Base-by-base conservation (phyloP, 495 filamentous ascomycete species). In the Penicillium cosmopolitanum region DNA sequence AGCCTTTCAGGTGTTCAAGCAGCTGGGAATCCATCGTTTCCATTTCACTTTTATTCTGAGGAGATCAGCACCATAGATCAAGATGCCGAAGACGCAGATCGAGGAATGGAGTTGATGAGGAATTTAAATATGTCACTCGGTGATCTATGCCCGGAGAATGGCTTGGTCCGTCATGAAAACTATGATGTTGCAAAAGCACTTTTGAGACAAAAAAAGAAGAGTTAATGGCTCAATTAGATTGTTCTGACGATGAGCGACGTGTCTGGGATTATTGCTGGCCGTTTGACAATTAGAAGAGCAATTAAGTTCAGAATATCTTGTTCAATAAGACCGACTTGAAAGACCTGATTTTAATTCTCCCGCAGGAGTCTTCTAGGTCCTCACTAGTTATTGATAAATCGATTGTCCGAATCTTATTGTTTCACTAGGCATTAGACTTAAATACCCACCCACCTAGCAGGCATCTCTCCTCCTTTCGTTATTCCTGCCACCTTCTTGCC, bases 41-140 rank as follows among this genome's bases (percentile, higher is more conserved):
- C 64, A 3, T 51, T 69, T 5, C 58, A 52, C 10, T 64, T 72
- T 25, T 67, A 64, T 28, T 47, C 42, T 9, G 65, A 64, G 38
- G 59, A 69, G 50, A 58, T 44, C 52, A 16, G 7, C 51, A 54
- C 40, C n/a, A 68, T 72, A 33, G 40, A 70, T n/a, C 47, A 57
- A 28, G 69, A 70, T 65, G 51, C 40, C n/a, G 50, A 40, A 52
- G 67, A 60, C 21, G 55, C 69, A 48, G 52, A 65, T 21, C 62
- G 42, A 57, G 63, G 52, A 13, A 70, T 70, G 58, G 67, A 68
- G 50, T 53, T 63, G 57, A 70, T 72, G 67, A 61, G 23, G 35
- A 46, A 33, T 9, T 51, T 70, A 40, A 64, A 51, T 50, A 16
- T 60, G 53, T 60, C 50, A 23, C 47, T 69, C 16, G 63, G 70